Base-by-base conservation (phyloP, 352 stramenopile genomes). In the Nothophytophthora sp. region DNA sequence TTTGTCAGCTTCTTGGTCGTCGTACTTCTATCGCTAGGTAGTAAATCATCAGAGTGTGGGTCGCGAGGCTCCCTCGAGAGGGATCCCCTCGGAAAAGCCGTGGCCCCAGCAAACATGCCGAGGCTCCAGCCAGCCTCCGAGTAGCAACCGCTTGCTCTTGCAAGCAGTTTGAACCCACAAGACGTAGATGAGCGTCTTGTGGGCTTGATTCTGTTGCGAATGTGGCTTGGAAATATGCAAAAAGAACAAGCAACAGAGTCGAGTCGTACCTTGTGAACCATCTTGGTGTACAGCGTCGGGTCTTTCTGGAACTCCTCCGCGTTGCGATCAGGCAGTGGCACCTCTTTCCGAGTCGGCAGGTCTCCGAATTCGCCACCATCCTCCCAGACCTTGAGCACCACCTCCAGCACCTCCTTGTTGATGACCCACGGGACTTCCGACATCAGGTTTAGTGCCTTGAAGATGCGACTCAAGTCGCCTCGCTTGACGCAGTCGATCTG, bases 391-490 rank as follows among this genome's bases (percentile, higher is more conserved):
- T 92, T 67, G 49, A 96, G 57, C 18, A 97, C 86, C 12, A 98
- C 82, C 24, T 98, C 60, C 18, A 98, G 78, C 33, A 99, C 85
- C 50, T 93, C 77, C 22, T 90, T 80, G 73, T 99, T 99, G 36
- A 99, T 97, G 28, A 88, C 79, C 96, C 96, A 99, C 19, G 92
- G 81, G 24, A 98, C 93, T 24, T 89, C 86, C 5, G 90, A 81
- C 28, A 99, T 76, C 35, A 91, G 68, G 66, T 99, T 98, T 6
- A 99, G 77, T 15, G 91, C 88, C 41, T 95, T 81, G 44, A 95
- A 90, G 37, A 98, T 75, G 6, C 62, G 76, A 5, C 70, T 55
- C 30, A 98, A 83, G 40, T 98, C 72, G 29, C 87, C 88, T 45
- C 86, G 76, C 36, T 90, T 61, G 13, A 98, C 80, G 57, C 86